phyloP scores from a whole-genome alignment of 768 basidiomycete genomes.

The Boletus pseudopeckii region DNA sequence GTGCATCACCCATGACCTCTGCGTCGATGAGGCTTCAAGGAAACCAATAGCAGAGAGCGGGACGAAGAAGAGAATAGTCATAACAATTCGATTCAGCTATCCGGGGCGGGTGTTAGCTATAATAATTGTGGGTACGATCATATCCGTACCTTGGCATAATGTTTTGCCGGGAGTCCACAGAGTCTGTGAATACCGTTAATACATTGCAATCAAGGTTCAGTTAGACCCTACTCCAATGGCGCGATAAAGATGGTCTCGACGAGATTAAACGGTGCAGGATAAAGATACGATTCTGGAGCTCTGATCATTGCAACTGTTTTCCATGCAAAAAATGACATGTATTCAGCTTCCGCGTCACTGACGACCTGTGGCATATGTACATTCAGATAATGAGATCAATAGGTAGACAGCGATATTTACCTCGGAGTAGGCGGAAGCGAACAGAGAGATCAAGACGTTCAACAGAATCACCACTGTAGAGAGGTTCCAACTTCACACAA shows the following conservation, averaged over 20 bases:
- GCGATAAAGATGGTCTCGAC: slow-evolving; percentile 77
- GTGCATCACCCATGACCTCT: slow-evolving; percentile 60
- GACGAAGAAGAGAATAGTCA: slow-evolving; percentile 78
- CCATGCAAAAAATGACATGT: slow-evolving; percentile 83
- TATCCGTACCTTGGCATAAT: slow-evolving; percentile 55
- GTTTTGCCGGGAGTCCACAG: slow-evolving; percentile 42
- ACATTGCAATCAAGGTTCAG: neutral
- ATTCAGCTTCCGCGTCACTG: slow-evolving; percentile 85
- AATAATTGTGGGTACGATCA: neutral
- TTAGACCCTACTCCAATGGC: slow-evolving; percentile 73
- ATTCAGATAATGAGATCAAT: neutral
- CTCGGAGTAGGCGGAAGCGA: slow-evolving; percentile 88
- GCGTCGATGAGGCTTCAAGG: slow-evolving; percentile 59
- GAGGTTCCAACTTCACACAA: slow-evolving; percentile 66
- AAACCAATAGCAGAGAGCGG: slow-evolving; percentile 73
- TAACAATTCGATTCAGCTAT: slow-evolving; percentile 74
- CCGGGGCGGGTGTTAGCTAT: slow-evolving; percentile 3
- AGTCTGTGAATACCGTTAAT: slow-evolving; percentile 32
- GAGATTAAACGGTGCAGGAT: slow-evolving; percentile 92
- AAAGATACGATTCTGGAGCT: slow-evolving; percentile 77
- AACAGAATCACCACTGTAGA: slow-evolving; percentile 80
- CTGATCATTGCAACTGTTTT: slow-evolving; percentile 85
- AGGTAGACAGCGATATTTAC: slow-evolving; percentile 39
- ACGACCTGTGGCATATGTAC: slow-evolving; percentile 52
- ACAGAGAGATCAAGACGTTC: slow-evolving; percentile 94